Evolutionary conservation across 116 monocot genomes (phyloP).

Genomic region (Trichopus zeylanicus): DNA sequence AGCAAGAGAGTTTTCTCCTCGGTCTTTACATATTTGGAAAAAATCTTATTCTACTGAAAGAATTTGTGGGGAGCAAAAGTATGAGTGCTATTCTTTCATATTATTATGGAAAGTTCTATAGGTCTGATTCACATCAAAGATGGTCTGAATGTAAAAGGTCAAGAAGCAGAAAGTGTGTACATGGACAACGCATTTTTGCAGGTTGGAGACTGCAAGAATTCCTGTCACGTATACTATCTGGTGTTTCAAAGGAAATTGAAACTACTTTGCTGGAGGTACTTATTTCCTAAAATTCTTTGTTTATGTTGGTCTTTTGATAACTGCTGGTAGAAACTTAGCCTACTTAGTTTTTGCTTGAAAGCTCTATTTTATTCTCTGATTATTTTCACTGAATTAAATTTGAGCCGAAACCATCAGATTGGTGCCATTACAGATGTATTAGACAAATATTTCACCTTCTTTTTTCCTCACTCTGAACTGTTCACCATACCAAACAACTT

Average conservation of each 20-base stretch:
- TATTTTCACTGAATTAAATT: too few species aligned
- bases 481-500: too few species aligned
- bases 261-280: constrained; percentile 54
- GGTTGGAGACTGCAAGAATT: constrained; percentile 77
- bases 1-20: constrained; percentile 55
- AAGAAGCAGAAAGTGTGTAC: constrained; percentile 47
- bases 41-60: constrained; percentile 50
- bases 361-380: too few species aligned
- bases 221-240: constrained; percentile 41
- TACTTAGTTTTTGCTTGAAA: too few species aligned
- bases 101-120: constrained; percentile 84
- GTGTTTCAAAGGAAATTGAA: constrained; percentile 30
- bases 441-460: too few species aligned
- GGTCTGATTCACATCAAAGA: constrained; percentile 43
- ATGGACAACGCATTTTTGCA: constrained; percentile 68
- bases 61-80: constrained; percentile 39
- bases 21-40: constrained; percentile 93
- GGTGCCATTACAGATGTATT: too few species aligned
- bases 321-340: too few species aligned
- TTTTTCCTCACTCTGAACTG: too few species aligned
- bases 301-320: background rate
- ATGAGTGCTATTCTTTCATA: constrained; percentile 61
- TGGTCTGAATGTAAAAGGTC: constrained; percentile 71
- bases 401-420: too few species aligned
- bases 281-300: background rate